These are phyloP conservation scores for Phlebiopsis flavidoalba DNA, from an alignment of 768 basidiomycete genomes.

Conservation along the genomic window DNA sequence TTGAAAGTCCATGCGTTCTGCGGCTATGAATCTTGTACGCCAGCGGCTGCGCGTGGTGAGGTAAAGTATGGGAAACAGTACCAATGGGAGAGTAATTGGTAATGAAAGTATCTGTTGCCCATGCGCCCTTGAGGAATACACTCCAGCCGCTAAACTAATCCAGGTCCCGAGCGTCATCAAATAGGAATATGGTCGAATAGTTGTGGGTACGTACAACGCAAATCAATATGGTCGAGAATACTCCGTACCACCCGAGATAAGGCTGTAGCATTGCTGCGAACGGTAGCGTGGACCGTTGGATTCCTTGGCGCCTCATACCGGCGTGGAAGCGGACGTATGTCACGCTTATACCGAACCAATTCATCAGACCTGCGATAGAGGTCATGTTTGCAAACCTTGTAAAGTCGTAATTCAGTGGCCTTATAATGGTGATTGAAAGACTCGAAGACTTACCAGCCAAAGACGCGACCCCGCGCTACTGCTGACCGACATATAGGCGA, in stretches of 20 bases:
- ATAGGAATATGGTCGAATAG: neutral
- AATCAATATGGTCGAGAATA: slow-evolving; percentile 36
- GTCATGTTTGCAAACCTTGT: slow-evolving; percentile 39
- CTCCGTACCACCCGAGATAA: slow-evolving; percentile 58
- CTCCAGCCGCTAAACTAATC: slow-evolving; percentile 34
- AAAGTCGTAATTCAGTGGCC: neutral
- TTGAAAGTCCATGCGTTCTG: slow-evolving; percentile 40
- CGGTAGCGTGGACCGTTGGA: slow-evolving; percentile 65
- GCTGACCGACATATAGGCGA: slow-evolving; percentile 78
- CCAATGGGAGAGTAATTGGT: slow-evolving; percentile 37
- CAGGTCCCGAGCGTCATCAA: no score
- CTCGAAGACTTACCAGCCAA: slow-evolving; percentile 70
- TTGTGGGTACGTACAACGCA: slow-evolving; percentile 56
- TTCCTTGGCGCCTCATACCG: slow-evolving; percentile 76
- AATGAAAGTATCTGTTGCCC: slow-evolving; percentile 34
- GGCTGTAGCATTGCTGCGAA: slow-evolving; percentile 66
- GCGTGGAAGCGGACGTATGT: slow-evolving; percentile 69
- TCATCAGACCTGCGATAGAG: slow-evolving; percentile 41
- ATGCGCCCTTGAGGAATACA: slow-evolving; percentile 35
- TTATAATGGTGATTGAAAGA: neutral
- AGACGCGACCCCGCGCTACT: slow-evolving; percentile 66
- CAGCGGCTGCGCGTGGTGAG: slow-evolving; percentile 19
- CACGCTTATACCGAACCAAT: slow-evolving; percentile 44
- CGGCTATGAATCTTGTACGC: slow-evolving; percentile 9
- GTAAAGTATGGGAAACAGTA: slow-evolving; percentile 44